Evolutionary conservation across 1,284 basidiomycete species (phyloP), one percentile per base, ranked within the genome.

Genomic region (Ceratobasidium sp.): DNA sequence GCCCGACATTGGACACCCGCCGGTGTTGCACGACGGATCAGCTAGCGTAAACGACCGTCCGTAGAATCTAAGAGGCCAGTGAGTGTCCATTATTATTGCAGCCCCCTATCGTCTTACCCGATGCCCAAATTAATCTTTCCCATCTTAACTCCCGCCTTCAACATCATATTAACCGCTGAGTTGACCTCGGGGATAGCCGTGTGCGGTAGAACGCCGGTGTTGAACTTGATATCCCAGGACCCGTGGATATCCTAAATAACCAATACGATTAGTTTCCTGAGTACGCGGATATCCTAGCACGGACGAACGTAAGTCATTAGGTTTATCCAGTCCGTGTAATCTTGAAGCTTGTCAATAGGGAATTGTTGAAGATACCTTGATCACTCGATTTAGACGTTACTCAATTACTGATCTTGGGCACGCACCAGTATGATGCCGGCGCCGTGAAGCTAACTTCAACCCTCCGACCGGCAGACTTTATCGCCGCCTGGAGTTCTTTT

Each of bases 291-390:
- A 5, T 15, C 8, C 27, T 27, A 5, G n/a, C 8, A 6, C 8
- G n/a, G 2, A 53, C 45, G 6, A 27, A 67, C 65, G 27, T 71
- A 71, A 9, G 67, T 71, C 67, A 71, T 71, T 15, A 71, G 67
- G 36, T 71, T 71, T 53, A 71, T 71, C 67, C 67, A 71, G 22
- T 71, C 54, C 7, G 67, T 71, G 54, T 71, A 71, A 22, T 71
- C 51, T 29, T 71, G 67, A 19, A 71, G 14, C 22, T 59, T 36
- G 2, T 56, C 45, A 22, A 71, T 71, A 15, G 67, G 67, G 36
- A 71, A 71, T 31, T 71, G 67, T 57, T 71, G 67, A 2, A 71
- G 27, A 31, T 71, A 71, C 67, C 67, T 71, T 6, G 3, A 17
- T 5, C 29, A 4, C 33, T n/a, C 24, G 29, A n/a, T 7, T 59